Conservation (phyloP, 306 rosid genomes). For the Acacia melanoxylon region DNA sequence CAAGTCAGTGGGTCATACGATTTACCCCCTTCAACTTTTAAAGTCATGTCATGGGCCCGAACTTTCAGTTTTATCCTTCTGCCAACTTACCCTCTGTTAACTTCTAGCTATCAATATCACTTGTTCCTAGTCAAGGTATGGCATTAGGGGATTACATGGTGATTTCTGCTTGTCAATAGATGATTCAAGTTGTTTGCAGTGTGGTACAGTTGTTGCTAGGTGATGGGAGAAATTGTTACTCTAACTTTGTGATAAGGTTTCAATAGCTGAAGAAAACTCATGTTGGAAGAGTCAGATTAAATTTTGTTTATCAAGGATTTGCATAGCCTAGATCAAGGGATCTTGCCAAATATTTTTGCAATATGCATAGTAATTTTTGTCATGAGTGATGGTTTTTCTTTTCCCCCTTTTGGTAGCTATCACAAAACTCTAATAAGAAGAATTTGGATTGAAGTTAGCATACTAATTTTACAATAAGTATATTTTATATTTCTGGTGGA, state of each 20-base stretch:
- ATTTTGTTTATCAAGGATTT: neutral
- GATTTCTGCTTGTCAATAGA: neutral
- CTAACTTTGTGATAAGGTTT: neutral
- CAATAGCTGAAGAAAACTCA: neutral
- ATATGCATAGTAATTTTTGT: neutral
- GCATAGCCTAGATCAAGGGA: conserved; percentile 8
- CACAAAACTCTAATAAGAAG: neutral
- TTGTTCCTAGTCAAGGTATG: neutral
- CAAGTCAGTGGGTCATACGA: neutral
- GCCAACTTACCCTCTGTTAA: neutral
- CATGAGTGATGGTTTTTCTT: neutral
- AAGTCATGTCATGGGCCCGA: neutral
- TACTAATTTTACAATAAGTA: neutral
- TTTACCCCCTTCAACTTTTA: neutral
- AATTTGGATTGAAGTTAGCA: neutral
- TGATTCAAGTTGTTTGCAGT: neutral
- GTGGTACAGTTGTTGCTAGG: neutral
- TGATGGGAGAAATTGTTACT: neutral
- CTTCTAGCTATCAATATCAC: neutral
- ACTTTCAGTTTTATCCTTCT: neutral
- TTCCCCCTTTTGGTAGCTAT: neutral
- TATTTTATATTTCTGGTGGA: neutral
- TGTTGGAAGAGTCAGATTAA: neutral
- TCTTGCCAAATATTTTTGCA: conserved; percentile 5
- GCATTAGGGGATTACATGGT: neutral